These are phyloP conservation scores for Plasmodium cynomolgi DNA, from an alignment of 169 alveolate species.

Conservation along the genomic window DNA sequence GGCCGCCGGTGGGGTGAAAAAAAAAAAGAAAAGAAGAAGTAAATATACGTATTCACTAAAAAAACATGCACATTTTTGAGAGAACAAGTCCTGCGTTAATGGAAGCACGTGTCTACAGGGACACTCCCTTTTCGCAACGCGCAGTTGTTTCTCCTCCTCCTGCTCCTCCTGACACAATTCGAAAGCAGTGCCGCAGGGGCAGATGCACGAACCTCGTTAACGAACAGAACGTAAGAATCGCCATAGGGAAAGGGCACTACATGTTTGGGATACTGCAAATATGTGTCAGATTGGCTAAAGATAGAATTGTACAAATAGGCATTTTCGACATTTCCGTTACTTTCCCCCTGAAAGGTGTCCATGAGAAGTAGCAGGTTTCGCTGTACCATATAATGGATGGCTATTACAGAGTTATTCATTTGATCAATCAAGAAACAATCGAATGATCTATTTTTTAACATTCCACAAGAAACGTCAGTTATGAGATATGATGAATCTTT, in stretches of 20 bases:
- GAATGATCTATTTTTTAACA: slow-evolving; percentile 28
- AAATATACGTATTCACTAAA: background rate
- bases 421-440: slow-evolving; percentile 71
- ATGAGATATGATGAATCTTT: slow-evolving; percentile 46
- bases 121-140: background rate
- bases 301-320: slow-evolving; percentile 6
- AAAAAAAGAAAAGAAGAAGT: background rate
- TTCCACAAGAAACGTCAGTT: slow-evolving; percentile 56
- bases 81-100: background rate
- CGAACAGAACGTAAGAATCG: slow-evolving; percentile 41
- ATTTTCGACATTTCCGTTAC: slow-evolving; percentile 13
- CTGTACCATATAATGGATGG: slow-evolving; percentile 14
- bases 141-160: background rate
- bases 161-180: background rate
- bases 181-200: background rate
- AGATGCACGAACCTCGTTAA: slow-evolving; percentile 24
- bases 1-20: background rate
- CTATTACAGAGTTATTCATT: slow-evolving; percentile 49
- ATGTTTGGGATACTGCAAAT: slow-evolving; percentile 30
- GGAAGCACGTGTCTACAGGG: background rate
- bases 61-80: background rate
- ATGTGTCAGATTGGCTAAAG: slow-evolving; percentile 33
- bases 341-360: slow-evolving; percentile 63
- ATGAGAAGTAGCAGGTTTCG: slow-evolving; percentile 26
- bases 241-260: slow-evolving; percentile 27